phyloP scores from a whole-genome alignment of 108 stramenopile genomes.

The Cyclostephanos tholiformis region DNA sequence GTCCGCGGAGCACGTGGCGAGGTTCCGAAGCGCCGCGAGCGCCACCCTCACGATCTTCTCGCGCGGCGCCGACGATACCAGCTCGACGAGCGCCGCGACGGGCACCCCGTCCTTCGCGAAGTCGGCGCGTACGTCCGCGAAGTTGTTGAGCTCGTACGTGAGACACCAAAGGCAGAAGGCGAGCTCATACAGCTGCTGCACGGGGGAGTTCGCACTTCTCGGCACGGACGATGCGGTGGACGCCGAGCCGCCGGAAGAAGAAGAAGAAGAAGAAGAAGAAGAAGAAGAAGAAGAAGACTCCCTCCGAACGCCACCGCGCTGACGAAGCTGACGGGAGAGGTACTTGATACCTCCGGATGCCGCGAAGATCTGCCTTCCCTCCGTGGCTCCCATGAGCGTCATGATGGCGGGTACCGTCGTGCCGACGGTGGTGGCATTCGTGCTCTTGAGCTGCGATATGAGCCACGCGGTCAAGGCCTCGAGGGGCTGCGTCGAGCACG shows the following conservation, averaged over 20 bases:
- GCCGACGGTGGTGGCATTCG: slow-evolving; percentile 64
- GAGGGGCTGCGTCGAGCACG: slow-evolving; percentile 55
- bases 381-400: slow-evolving; percentile 74
- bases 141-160: slow-evolving; percentile 84
- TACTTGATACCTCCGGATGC: slow-evolving; percentile 88
- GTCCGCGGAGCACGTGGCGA: slow-evolving; percentile 61
- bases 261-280: neutral
- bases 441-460: slow-evolving; percentile 82
- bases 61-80: slow-evolving; percentile 75
- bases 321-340: slow-evolving; percentile 73
- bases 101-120: slow-evolving; percentile 80
- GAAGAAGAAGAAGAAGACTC: neutral
- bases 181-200: slow-evolving; percentile 96
- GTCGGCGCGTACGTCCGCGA: slow-evolving; percentile 68
- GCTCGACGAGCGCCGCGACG: slow-evolving; percentile 62
- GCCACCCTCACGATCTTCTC: slow-evolving; percentile 89
- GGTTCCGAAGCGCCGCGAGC: slow-evolving; percentile 69
- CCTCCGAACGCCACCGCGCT: neutral
- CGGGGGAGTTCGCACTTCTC: slow-evolving; percentile 69
- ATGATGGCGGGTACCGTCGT: slow-evolving; percentile 74
- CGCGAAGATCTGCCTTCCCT: slow-evolving; percentile 77
- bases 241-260: too few species aligned
- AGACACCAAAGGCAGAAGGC: slow-evolving; percentile 94
- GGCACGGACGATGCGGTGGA: slow-evolving; percentile 52
- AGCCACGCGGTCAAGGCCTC: slow-evolving; percentile 87